Base-by-base conservation (phyloP, 805 yeast species). In the Lachancea kluyveri region DNA sequence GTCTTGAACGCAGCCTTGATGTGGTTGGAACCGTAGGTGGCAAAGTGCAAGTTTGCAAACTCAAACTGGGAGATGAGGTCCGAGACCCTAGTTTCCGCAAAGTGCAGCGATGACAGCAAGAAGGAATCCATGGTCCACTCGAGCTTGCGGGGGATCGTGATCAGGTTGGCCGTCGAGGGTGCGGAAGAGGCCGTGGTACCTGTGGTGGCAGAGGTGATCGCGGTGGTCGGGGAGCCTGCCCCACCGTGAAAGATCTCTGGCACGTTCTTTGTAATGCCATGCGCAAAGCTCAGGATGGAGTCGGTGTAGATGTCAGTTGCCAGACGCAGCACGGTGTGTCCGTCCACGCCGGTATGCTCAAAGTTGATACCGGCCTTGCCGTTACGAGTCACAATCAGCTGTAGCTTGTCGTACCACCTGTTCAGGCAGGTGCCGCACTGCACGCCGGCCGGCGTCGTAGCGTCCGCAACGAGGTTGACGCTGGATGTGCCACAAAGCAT, bases 301-400 rank as follows among this genome's bases (percentile, higher is more conserved):
- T 87, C 96, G 0, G 96, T 87, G 54, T 87, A 87, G 34, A 87
- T 82, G 57, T 87, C 96, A 23, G 86, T 76, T 9, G 86, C 94
- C 63, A 82, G 80, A 42, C 96, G 63, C 43, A 87, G 63, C 4
- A 87, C 95, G 0, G 96, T 87, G 57, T 87, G 96, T 35, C 96
- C 96, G 59, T 87, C 96, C 17, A 87, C 94, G 45, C 95, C 95
- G 0, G 96, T 82, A 52, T 87, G 92, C 51, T 87, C 96, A 53
- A 87, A 87, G 57, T 88, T 87, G 43, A 87, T 78, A 17, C 96
- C 96, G 2, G 92, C 95, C 57, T 83, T 82, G 15, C 94, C 94
- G 57, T 87, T 85, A 54, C 77, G 75, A 4, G 95, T 85, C 34
- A 87, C 74, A 33, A 87, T 87, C 43, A 87, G 69, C 58, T 87